Conservation (phyloP, 805 yeast genomes). For the Ascoidea asiatica region DNA sequence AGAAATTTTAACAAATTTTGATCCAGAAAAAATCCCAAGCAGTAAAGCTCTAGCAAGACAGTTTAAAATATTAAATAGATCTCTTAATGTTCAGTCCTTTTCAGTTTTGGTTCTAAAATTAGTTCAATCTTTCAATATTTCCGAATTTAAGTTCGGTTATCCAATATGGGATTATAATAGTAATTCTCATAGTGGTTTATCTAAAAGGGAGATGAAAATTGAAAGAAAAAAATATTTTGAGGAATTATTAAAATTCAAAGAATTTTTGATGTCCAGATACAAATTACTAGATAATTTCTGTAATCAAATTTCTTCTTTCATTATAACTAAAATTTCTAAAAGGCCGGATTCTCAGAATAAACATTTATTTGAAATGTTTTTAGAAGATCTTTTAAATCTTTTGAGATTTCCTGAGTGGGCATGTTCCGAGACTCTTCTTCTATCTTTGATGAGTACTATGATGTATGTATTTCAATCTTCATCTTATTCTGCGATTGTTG, state of each 20-base stretch:
- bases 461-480: conserved; percentile 24
- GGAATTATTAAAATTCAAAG: conserved; percentile 12
- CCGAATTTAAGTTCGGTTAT: conserved; percentile 10
- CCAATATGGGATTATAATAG: conserved; percentile 5
- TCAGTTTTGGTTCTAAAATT: conserved; percentile 31
- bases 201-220: conserved; percentile 8
- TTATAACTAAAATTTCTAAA: conserved; percentile 18
- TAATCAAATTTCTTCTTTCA: conserved; percentile 7
- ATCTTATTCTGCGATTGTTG: conserved; percentile 25
- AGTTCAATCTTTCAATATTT: conserved; percentile 24
- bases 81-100: conserved; percentile 33
- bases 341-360: conserved; percentile 19
- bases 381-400: conserved; percentile 41
- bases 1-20: conserved; percentile 42
- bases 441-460: conserved; percentile 29
- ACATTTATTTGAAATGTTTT: conserved; percentile 33
- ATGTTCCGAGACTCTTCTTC: conserved; percentile 36
- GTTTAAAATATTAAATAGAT: conserved; percentile 25
- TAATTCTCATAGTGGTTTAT: conserved; percentile 8
- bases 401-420: conserved; percentile 50
- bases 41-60: conserved; percentile 30
- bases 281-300: conserved; percentile 11
- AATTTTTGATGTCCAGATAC: conserved; percentile 10
- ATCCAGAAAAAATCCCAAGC: conserved; percentile 26
- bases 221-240: conserved; percentile 9